These are phyloP conservation scores for Parathielavia appendiculata DNA, from an alignment of 495 filamentous ascomycete species.

Conservation along the genomic window DNA sequence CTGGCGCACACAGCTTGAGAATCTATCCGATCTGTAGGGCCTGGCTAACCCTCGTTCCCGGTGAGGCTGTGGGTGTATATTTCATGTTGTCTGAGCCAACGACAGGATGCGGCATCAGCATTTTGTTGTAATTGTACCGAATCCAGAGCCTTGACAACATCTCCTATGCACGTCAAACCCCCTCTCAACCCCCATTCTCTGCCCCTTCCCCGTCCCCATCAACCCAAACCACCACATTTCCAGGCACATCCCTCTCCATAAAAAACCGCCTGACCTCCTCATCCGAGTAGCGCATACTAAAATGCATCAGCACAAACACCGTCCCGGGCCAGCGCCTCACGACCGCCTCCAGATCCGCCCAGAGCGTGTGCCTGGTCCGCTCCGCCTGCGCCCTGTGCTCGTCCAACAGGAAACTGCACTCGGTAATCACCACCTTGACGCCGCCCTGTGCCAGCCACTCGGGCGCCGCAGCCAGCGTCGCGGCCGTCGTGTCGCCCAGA, in stretches of 20 bases:
- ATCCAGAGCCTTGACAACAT: neutral
- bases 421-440: conserved; percentile 35
- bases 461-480: conserved; percentile 22
- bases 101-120: no score
- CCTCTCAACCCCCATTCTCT: neutral
- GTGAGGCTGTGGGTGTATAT: no score
- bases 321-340: conserved; percentile 29
- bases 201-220: conserved; percentile 22
- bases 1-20: no score
- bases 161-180: neutral
- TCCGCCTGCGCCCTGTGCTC: conserved; percentile 32
- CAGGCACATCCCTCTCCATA: conserved; percentile 22
- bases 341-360: conserved; percentile 33
- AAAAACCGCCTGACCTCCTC: conserved; percentile 34
- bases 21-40: no score
- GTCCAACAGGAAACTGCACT: conserved; percentile 36
- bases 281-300: conserved; percentile 35
- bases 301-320: conserved; percentile 38
- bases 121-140: neutral
- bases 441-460: conserved; percentile 22
- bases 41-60: no score
- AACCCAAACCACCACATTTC: conserved; percentile 38
- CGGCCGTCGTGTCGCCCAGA: conserved; percentile 35
- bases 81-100: no score
- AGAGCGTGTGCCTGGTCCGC: conserved; percentile 36